Conservation (phyloP, 208 protist species). For the Trypanosoma vivax region DNA sequence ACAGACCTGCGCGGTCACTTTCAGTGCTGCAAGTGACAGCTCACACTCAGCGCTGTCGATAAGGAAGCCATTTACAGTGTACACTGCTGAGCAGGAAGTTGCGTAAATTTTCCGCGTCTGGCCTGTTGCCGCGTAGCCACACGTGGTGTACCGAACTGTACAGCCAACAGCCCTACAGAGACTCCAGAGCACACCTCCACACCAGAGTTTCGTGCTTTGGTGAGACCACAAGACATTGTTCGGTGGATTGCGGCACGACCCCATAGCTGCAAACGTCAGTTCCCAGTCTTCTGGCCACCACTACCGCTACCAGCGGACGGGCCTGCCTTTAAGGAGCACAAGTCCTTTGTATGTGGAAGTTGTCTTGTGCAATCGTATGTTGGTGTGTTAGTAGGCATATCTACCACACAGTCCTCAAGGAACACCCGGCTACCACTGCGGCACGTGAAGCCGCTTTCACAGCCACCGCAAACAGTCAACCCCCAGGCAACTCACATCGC, state of each 20-base stretch:
- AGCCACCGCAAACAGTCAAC: slow-evolving; percentile 34
- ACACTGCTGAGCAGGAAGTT: slow-evolving; percentile 41
- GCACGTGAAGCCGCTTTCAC: slow-evolving; percentile 60
- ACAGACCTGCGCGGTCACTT: slow-evolving; percentile 59
- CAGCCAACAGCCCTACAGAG: slow-evolving; percentile 33
- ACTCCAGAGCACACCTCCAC: slow-evolving; percentile 69
- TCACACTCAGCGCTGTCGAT: slow-evolving; percentile 43
- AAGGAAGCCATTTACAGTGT: slow-evolving; percentile 67
- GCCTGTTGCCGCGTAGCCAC: slow-evolving; percentile 63
- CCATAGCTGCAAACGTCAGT: no score
- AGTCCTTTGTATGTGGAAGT: neutral
- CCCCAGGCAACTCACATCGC: slow-evolving; percentile 32
- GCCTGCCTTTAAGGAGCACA: no score
- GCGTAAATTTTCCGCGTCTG: slow-evolving; percentile 43
- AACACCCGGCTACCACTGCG: slow-evolving; percentile 34
- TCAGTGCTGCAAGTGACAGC: slow-evolving; percentile 47
- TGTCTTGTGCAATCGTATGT: neutral
- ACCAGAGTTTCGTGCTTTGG: slow-evolving; percentile 36
- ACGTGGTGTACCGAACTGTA: slow-evolving; percentile 50
- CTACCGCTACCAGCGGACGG: no score
- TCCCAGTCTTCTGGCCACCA: no score
- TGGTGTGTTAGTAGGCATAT: slow-evolving; percentile 22
- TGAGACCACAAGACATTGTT: no score
- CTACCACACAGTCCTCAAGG: slow-evolving; percentile 37
- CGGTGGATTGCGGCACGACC: no score